These are phyloP conservation scores for Helotiales sp. DNA, from an alignment of 2,329 filamentous ascomycete genomes.

Conservation along the genomic window DNA sequence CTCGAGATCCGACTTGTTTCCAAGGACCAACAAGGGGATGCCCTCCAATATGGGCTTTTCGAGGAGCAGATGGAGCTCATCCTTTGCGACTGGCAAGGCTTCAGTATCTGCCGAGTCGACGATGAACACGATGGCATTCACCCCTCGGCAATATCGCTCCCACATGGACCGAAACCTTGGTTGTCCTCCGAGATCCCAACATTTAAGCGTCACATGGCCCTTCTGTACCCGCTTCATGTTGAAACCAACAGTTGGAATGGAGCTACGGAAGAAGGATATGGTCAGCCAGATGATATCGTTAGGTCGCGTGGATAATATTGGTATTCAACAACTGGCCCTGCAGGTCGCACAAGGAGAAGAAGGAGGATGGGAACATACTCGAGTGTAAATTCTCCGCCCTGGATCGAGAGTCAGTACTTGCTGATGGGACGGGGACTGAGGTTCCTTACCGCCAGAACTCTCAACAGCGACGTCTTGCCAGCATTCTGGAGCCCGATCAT, in stretches of 20 bases:
- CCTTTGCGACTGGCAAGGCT: slow-evolving; percentile 81
- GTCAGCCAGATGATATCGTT: slow-evolving; percentile 44
- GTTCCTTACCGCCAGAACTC: slow-evolving; percentile 86
- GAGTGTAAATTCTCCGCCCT: slow-evolving; percentile 98
- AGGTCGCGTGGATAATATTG: slow-evolving; percentile 7
- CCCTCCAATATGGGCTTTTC: slow-evolving; percentile 82
- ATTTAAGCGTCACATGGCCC: slow-evolving; percentile 97
- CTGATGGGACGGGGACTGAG: slow-evolving; percentile 28
- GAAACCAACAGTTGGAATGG: slow-evolving; percentile 97
- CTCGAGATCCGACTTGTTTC: slow-evolving; percentile 96
- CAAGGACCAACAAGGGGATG: slow-evolving; percentile 91
- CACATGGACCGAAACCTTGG: slow-evolving; percentile 98
- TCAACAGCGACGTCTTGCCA: slow-evolving; percentile 92
- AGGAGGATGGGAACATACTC: slow-evolving; percentile 71
- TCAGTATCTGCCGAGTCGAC: slow-evolving; percentile 91
- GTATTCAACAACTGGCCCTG: background rate
- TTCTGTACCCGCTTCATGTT: slow-evolving; percentile 99
- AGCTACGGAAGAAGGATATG: slow-evolving; percentile 60
- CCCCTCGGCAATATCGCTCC: slow-evolving; percentile 97
- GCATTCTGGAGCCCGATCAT: slow-evolving; percentile 99
- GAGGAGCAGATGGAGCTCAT: slow-evolving; percentile 90
- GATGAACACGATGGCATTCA: slow-evolving; percentile 98
- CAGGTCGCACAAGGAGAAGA: background rate
- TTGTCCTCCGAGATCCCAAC: slow-evolving; percentile 98
- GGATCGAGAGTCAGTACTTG: slow-evolving; percentile 45